Conservation (phyloP, 176 grass and related monocot genomes). For the Avena eriantha region DNA sequence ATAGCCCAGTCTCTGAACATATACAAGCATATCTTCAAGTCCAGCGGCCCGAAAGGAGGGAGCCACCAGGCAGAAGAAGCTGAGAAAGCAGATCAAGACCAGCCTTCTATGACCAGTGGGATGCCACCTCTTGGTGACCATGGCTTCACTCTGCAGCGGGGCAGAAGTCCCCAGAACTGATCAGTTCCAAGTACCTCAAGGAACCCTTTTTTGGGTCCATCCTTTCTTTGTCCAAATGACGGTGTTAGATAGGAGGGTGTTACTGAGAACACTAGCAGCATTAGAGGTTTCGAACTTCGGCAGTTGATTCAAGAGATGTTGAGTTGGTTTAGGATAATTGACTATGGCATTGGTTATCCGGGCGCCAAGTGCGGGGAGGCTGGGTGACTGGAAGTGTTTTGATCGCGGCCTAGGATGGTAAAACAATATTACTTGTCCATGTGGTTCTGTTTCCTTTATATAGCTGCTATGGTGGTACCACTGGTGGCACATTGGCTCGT, state of each 20-base stretch:
- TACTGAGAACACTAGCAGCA: slow-evolving; percentile 25
- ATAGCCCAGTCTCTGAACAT: slow-evolving; percentile 79
- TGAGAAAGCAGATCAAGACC: slow-evolving; percentile 34
- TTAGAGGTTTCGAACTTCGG: neutral
- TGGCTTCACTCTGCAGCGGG: slow-evolving; percentile 41
- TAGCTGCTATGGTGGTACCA: neutral
- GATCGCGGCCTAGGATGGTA: neutral
- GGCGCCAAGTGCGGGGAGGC: neutral
- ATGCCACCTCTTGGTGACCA: slow-evolving; percentile 30
- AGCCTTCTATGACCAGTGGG: slow-evolving; percentile 20
- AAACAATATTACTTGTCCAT: too few species aligned
- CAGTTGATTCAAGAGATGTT: slow-evolving; percentile 11
- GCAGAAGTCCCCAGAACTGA: slow-evolving; percentile 13
- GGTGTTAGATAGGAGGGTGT: slow-evolving; percentile 21
- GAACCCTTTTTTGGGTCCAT: slow-evolving; percentile 19
- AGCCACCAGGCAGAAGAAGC: slow-evolving; percentile 15
- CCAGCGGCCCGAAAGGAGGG: slow-evolving; percentile 23
- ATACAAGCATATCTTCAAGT: slow-evolving; percentile 60
- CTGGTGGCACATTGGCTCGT: neutral
- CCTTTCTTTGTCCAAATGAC: neutral
- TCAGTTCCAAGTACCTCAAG: slow-evolving; percentile 14
- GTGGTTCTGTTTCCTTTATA: neutral
- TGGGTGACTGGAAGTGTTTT: slow-evolving; percentile 6
- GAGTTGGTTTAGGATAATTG: slow-evolving; percentile 27
- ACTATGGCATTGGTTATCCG: slow-evolving; percentile 10